Base-by-base conservation (phyloP, 73 alveolate genomes). In the Stentor coeruleus region DNA sequence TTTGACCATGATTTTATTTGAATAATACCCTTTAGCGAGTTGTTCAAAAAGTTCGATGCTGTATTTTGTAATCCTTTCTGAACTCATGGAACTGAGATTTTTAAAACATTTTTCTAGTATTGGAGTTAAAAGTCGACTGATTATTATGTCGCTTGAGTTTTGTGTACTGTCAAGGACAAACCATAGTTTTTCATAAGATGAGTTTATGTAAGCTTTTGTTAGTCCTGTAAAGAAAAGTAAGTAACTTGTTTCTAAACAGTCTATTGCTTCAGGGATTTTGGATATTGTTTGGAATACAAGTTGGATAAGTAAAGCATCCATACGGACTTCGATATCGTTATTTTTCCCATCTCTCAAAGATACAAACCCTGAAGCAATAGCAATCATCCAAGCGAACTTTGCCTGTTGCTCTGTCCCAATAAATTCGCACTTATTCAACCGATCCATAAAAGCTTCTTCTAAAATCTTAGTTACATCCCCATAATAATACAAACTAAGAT, bases 1-100 rank as follows among this genome's bases (percentile, higher is more conserved):
- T 75, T 75, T 75, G 36, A 75, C 74, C n/a, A 75, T 20, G 38
- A n/a, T 36, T 33, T 40, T 37, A 39, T 39, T 75, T 6, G 59
- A 20, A 38, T 37, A 39, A 38, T 75, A 75, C 15, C 83, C 83
- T 2, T 37, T 40, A 35, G 36, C 6, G n/a, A 75, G 38, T 26
- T n/a, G n/a, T 75, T 75, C 83, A 36, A 75, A 38, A 20, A 75
- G 58, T 20, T 66, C 83, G n/a, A 75, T 14, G 3, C 81, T 20
- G 41, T n/a, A 39, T 38, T 38, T 31, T 36, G 26, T 14, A 37
- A 35, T n/a, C 11, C 38, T 31, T 1, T 66, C 72, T 75, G n/a
- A 14, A 30, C 11, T 14, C 20, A 6, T 37, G 41, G 20, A 20
- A n/a, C 80, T 37, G n/a, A 75, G 39, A 75, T 75, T 31, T 15